Base-by-base conservation (phyloP, 805 yeast species). In the Starmera amethionina region DNA sequence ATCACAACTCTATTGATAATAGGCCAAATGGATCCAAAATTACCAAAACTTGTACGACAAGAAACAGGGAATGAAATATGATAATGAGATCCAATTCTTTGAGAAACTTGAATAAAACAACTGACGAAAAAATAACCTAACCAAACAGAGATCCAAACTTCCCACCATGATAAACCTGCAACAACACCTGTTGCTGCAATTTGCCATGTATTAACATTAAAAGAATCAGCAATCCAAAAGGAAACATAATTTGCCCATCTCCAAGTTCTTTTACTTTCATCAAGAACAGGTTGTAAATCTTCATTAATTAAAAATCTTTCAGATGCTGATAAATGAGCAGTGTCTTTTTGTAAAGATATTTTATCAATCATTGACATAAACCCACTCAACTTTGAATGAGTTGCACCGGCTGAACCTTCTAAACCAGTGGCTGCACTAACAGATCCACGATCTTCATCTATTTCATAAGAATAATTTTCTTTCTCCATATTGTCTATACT, bases 151-250 rank as follows among this genome's bases (percentile, higher is more conserved):
- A 87, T 63, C 94, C 95, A 87, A 11, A 83, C 78, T 55, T 80
- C 88, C 94, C 95, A 87, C 95, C 95, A 86, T 14, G 80, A 73
- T 61, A 87, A 64, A 10, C 93, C 93, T 18, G 78, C 75, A 40
- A 70, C 67, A 42, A 82, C 80, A 51, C 95, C 95, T 0, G 95
- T 82, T 8, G 90, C 79, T 3, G 95, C 95, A 50, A 87, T 85
- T 65, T 83, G 88, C 87, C 90, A 86, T 6, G 96, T 85, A 58
- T 84, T 86, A 55, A 87, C 77, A 62, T 87, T 87, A 65, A 87
- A 84, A 29, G 95, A 79, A 57, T 87, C 96, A 0, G 95, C 87
- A 42, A 87, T 60, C 96, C 96, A 87, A 51, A 84, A 82, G 47
- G 74, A 77, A 12, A 82, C 78, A 56, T 65, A 87, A 58, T 86